Percentiles rank a stretch among this genome's conserved stretches.
These are phyloP conservation scores for Stenocarpella maydis DNA, from an alignment of 2,329 filamentous ascomycete genomes.

Conservation along the genomic window DNA sequence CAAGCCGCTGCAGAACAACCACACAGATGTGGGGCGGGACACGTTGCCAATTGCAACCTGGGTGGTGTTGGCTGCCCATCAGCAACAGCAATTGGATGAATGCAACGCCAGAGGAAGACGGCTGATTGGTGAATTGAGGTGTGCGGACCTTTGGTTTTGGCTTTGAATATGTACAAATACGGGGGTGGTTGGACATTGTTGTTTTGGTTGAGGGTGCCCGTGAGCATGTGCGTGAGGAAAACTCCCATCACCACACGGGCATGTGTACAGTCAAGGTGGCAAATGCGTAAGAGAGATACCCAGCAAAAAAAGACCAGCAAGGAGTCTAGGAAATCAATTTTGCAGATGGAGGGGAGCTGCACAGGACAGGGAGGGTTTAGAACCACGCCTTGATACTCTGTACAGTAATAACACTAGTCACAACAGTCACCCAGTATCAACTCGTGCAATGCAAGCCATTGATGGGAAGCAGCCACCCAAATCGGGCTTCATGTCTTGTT, in stretches of 20 bases:
- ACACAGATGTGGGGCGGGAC: not conserved
- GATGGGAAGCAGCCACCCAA: not conserved
- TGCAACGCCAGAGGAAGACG: not conserved
- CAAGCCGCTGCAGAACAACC: not conserved
- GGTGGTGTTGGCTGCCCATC: not conserved
- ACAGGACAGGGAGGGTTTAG: not conserved
- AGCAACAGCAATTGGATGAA: not conserved
- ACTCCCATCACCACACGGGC: not conserved
- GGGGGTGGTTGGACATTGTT: not conserved
- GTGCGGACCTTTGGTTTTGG: not conserved
- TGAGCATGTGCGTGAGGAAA: constrained; percentile 4
- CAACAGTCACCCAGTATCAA: not conserved
- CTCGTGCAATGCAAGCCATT: not conserved
- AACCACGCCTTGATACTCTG: not conserved
- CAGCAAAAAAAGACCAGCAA: constrained; percentile 5
- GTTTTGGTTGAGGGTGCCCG: not conserved
- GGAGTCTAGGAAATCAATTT: constrained; percentile 18
- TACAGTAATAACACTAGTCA: not conserved
- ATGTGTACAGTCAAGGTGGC: not conserved
- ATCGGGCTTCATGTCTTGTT: constrained; percentile 2
- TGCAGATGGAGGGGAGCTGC: not conserved
- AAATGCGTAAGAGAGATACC: constrained; percentile 24
- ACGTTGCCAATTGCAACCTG: not conserved
- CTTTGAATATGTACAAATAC: constrained; percentile 9
- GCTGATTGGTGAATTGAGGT: not conserved